Base-by-base conservation (phyloP, 1,284 basidiomycete genomes). In the Apiotrichum mycotoxinovorans region DNA sequence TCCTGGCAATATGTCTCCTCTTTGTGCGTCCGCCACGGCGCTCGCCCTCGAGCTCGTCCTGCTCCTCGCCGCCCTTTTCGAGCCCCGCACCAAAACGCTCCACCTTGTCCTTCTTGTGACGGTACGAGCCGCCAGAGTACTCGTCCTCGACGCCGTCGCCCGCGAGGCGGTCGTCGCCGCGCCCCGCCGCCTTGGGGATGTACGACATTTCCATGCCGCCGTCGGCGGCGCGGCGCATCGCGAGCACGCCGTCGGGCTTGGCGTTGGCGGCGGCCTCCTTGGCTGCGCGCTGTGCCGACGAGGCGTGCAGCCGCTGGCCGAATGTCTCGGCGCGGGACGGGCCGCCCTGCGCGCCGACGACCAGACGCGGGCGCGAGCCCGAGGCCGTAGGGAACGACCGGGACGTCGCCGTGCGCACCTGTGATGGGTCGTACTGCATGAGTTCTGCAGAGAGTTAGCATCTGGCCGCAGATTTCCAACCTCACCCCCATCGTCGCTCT, bases 31-130 rank as follows among this genome's bases (percentile, higher is more conserved):
- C 90, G 52, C 66, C 67, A 51, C 75, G 58, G 23, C 67, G 69
- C 23, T 64, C 61, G 79, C 82, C 69, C 64, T 87, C 86, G 35
- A 72, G 79, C 66, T 84, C 70, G 57, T 80, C 80, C 20, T 69
- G 66, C 41, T 78, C 77, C 12, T 73, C 70, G 27, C 80, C 80
- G 10, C 88, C 89, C 72, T 82, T 87, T 80, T 91, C 91, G 85
- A 91, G 80, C 27, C 88, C 92, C 46, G 83, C 87, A 47, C 87
- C 94, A 74, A 91, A 95, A 59, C 75, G 80, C 72, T 93, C 88
- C 40, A 87, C 84, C 20, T 85, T 85, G 65, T 82, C 78, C 61
- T 74, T 76, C 44, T 78, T 76, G 52, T 79, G 79, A 48, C 73
- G 75, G 65, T 67, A 60, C 67, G 70, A 56, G 37, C 73, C 72